Base-by-base conservation (phyloP, 2,329 filamentous ascomycete genomes). In the Claviceps sp. region DNA sequence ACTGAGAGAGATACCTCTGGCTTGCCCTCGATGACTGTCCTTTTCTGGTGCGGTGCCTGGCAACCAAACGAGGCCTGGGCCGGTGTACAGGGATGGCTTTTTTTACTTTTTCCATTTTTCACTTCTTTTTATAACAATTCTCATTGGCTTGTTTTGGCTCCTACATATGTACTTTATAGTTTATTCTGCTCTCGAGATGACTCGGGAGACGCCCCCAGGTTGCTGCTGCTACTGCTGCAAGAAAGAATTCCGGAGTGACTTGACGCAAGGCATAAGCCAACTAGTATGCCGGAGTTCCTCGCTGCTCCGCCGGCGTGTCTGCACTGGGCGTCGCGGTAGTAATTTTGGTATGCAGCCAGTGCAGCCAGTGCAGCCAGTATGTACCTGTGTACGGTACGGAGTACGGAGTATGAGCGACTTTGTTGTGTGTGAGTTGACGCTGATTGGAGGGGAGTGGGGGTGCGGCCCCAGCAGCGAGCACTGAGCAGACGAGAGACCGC, bases 331-430 rank as follows among this genome's bases (percentile, higher is more conserved):
- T 41, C 19, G 30, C n/a, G 24, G 39, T 49, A 49, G 47, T 34
- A 14, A 49, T 41, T 10, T 14, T 30, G 26, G 38, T 19, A 24
- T 14, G 17, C 11, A 10, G 37, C 2, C 10, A 24, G 24, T 19
- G 19, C 19, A 19, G 19, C 19, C 5, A 24, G 22, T 22, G 22
- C 22, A 22, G 22, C 22, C 22, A 22, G 13, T 5, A n/a, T n/a
- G n/a, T n/a, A n/a, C 17, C 19, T 30, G 10, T 4, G 30, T 8
- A 11, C 30, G 30, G 30, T 8, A 11, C 30, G 30, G 2, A 34
- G 30, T 10, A n/a, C 7, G 16, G 24, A 49, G 38, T 51, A 53
- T 53, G 52, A 48, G 48, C 38, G 48, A 53, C 52, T 51, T 46
- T 47, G 44, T 37, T 53, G 48, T 14, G 16, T 16, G 19, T 43